These are phyloP conservation scores for Leptomonas seymouri DNA, from an alignment of 208 protist genomes.

Conservation along the genomic window DNA sequence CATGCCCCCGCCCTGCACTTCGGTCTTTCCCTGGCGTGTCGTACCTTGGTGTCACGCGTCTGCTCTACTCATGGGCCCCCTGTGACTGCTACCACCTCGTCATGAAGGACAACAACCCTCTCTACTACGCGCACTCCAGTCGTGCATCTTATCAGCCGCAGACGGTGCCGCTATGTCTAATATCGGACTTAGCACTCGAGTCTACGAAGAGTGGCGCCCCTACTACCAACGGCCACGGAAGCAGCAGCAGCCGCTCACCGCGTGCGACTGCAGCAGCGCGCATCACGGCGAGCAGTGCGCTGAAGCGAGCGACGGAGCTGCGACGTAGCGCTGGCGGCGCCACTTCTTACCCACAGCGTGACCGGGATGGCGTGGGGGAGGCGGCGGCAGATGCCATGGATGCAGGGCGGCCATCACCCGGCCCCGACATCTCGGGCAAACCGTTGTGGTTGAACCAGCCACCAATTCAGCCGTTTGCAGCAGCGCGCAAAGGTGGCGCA, in stretches of 20 bases:
- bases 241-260: not conserved
- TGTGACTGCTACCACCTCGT: constrained; percentile 82
- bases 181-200: constrained; percentile 54
- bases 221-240: not conserved
- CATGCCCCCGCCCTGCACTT: too few relatives aligned
- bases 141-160: constrained; percentile 53
- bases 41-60: constrained; percentile 48
- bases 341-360: too few relatives aligned
- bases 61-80: constrained; percentile 73
- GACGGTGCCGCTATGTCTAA: constrained; percentile 57
- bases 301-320: not conserved
- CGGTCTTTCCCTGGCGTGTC: constrained; percentile 31
- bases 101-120: constrained; percentile 58
- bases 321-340: not conserved
- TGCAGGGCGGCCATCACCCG: constrained; percentile 2
- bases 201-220: not conserved
- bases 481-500: not conserved
- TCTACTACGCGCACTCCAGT: constrained; percentile 67
- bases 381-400: not conserved
- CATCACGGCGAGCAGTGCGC: not conserved
- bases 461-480: not conserved
- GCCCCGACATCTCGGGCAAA: constrained; percentile 2
- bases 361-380: not conserved
- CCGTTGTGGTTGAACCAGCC: not conserved
- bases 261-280: not conserved